Conservation (phyloP, 495 filamentous ascomycete genomes). For the Cryomyces antarcticus region DNA sequence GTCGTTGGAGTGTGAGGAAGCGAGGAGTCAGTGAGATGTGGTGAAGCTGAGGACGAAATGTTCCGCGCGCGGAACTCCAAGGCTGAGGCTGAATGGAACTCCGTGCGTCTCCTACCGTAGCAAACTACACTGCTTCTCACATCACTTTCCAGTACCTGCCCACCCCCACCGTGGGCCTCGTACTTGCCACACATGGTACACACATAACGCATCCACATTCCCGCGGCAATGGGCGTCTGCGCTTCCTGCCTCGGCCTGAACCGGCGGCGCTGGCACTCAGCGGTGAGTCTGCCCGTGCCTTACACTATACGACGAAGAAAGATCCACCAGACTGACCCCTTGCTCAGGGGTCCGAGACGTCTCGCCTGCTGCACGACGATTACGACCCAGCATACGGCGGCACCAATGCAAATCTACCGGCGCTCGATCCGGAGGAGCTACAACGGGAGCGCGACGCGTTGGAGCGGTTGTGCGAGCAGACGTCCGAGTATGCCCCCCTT, state of each 20-base stretch:
- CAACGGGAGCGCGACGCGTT: slow-evolving; percentile 18
- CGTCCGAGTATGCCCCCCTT: slow-evolving; percentile 13
- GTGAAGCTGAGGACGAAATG: too few species aligned
- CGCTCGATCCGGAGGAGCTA: slow-evolving; percentile 17
- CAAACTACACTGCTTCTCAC: not conserved
- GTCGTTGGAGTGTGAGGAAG: too few species aligned
- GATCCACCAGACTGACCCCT: not conserved
- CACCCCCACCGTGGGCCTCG: not conserved
- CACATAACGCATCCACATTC: not conserved
- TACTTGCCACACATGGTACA: not conserved
- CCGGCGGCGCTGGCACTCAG: slow-evolving; percentile 14
- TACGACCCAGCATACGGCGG: slow-evolving; percentile 17
- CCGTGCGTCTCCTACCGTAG: not conserved
- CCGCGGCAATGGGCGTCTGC: slow-evolving; percentile 16
- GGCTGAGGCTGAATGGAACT: not conserved
- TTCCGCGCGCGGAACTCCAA: not conserved
- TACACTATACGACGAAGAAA: not conserved
- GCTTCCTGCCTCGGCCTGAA: slow-evolving; percentile 17
- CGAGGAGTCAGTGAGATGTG: too few species aligned
- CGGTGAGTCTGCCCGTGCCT: slow-evolving; percentile 9
- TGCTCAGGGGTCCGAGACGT: slow-evolving; percentile 15
- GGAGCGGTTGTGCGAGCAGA: slow-evolving; percentile 19
- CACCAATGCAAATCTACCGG: slow-evolving; percentile 7
- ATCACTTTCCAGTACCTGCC: not conserved
- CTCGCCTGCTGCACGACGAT: slow-evolving; percentile 15